Evolutionary conservation across 2,329 filamentous ascomycete species (phyloP).

Genomic region (Ascochyta viciae-villosae): DNA sequence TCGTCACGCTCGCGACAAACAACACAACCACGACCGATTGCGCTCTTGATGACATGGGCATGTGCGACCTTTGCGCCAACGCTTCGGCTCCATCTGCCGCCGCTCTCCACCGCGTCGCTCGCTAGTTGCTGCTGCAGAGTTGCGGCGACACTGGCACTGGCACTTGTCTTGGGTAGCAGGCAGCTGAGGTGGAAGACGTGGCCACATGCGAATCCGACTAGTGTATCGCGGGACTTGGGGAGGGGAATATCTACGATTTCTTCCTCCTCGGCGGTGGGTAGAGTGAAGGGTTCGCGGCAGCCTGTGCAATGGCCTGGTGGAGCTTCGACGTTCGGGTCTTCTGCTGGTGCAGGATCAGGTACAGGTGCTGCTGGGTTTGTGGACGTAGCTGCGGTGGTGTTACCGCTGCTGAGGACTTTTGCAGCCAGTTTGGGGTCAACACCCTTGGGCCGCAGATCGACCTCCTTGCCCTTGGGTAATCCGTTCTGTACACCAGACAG

Average conservation of each 20-base stretch:
- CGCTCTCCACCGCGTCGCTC: slow-evolving; percentile 52
- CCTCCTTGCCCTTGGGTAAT: slow-evolving; percentile 22
- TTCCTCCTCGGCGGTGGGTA: slow-evolving; percentile 42
- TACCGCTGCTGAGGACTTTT: slow-evolving; percentile 30
- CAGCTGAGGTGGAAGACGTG: slow-evolving; percentile 83
- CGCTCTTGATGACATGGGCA: slow-evolving; percentile 86
- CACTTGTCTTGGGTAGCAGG: slow-evolving; percentile 59
- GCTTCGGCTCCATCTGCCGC: slow-evolving; percentile 62
- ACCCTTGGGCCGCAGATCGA: slow-evolving; percentile 39
- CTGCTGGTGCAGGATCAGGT: slow-evolving; percentile 33
- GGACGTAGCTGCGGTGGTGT: slow-evolving; percentile 29
- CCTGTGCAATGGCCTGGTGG: slow-evolving; percentile 45
- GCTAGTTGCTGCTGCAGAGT: slow-evolving; percentile 54
- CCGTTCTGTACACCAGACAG: slow-evolving; percentile 9
- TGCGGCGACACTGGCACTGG: slow-evolving; percentile 52
- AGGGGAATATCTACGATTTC: slow-evolving; percentile 33
- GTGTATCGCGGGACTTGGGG: slow-evolving; percentile 61
- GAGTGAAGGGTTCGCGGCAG: slow-evolving; percentile 41
- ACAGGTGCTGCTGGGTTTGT: slow-evolving; percentile 25
- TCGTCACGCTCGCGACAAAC: slow-evolving; percentile 40
- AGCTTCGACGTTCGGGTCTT: slow-evolving; percentile 32
- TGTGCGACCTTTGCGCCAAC: slow-evolving; percentile 63
- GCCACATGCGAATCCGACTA: slow-evolving; percentile 82
- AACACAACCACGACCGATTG: slow-evolving; percentile 64
- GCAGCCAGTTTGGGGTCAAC: slow-evolving; percentile 37